A percentile compares a stretch with the other conserved stretches of the same genome.
phyloP scores from a whole-genome alignment of 2,329 filamentous ascomycete genomes.

The Fonsecaea erecta region DNA sequence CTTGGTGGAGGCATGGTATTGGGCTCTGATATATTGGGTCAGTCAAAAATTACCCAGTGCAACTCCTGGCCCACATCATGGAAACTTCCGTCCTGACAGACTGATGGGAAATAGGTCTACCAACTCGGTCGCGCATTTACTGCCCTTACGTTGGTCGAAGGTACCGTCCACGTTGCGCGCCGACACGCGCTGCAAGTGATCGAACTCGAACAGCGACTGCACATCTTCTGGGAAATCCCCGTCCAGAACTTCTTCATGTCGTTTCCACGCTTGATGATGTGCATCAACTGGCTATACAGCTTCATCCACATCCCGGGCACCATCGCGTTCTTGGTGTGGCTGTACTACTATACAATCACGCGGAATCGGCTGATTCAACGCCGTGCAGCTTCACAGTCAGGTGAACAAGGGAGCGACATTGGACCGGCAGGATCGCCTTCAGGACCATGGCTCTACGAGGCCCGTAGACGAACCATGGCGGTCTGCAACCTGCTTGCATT shows the following conservation, averaged over 20 bases:
- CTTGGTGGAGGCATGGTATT: conserved; percentile 76
- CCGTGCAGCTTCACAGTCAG: conserved; percentile 44
- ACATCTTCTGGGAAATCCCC: conserved; percentile 67
- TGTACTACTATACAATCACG: conserved; percentile 73
- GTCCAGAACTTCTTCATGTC: conserved; percentile 64
- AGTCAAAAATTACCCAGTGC: conserved; percentile 41
- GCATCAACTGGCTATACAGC: conserved; percentile 74
- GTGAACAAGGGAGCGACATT: conserved; percentile 34
- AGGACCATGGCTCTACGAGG: conserved; percentile 60
- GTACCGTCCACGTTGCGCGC: conserved; percentile 70
- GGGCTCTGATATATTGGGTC: conserved; percentile 78
- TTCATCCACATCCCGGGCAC: conserved; percentile 80
- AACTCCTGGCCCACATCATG: neutral
- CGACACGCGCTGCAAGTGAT: conserved; percentile 71
- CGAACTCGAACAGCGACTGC: conserved; percentile 66
- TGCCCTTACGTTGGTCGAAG: conserved; percentile 69
- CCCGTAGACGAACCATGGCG: conserved; percentile 61
- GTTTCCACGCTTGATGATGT: conserved; percentile 63
- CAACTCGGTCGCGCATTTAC: conserved; percentile 74
- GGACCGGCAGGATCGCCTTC: conserved; percentile 48
- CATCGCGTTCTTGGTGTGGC: conserved; percentile 69
- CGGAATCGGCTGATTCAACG: conserved; percentile 55
- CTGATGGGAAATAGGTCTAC: conserved; percentile 61
- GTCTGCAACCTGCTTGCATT: conserved; percentile 65
- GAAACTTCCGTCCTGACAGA: neutral